A percentile compares a stretch with the other conserved stretches of the same genome.
phyloP scores from a whole-genome alignment of 2,329 filamentous ascomycete species.

The Fusarium lateritium region DNA sequence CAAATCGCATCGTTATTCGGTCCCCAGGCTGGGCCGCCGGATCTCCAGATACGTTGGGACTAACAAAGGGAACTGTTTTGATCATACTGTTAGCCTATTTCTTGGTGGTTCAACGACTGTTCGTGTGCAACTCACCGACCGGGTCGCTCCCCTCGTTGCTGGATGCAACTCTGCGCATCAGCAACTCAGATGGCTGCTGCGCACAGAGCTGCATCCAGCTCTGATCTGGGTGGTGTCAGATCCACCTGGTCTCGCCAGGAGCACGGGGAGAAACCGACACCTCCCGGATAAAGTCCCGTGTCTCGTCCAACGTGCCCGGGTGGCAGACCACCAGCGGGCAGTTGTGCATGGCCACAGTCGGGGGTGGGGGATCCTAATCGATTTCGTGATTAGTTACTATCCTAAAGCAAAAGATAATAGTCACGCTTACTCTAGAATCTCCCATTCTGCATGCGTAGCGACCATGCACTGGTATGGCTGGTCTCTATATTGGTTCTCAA shows the following conservation, averaged over 20 bases:
- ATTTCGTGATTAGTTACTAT: not conserved
- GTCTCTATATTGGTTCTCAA: not conserved
- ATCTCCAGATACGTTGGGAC: not conserved
- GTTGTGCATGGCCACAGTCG: not conserved
- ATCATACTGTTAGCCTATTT: not conserved
- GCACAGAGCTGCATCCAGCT: not conserved
- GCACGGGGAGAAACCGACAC: too few relatives aligned
- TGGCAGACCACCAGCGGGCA: not conserved
- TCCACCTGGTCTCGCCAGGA: not conserved
- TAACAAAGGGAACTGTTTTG: slow-evolving; percentile 4
- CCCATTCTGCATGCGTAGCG: not conserved
- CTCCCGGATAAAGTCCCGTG: not conserved
- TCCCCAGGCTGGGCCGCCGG: rapidly evolving
- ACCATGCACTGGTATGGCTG: not conserved
- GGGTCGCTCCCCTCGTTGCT: not conserved
- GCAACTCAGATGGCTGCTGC: not conserved
- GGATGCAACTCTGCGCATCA: not conserved
- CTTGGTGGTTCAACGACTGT: too few relatives aligned
- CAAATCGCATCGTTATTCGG: not conserved
- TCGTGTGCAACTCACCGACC: not conserved
- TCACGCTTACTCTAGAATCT: slow-evolving; percentile 2
- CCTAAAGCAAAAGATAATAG: too few relatives aligned
- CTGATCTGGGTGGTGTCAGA: not conserved
- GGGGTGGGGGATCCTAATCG: not conserved
- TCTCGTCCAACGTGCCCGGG: not conserved